phyloP scores from a whole-genome alignment of 2,329 filamentous ascomycete genomes.

The Sphaerulina vaccinii region DNA sequence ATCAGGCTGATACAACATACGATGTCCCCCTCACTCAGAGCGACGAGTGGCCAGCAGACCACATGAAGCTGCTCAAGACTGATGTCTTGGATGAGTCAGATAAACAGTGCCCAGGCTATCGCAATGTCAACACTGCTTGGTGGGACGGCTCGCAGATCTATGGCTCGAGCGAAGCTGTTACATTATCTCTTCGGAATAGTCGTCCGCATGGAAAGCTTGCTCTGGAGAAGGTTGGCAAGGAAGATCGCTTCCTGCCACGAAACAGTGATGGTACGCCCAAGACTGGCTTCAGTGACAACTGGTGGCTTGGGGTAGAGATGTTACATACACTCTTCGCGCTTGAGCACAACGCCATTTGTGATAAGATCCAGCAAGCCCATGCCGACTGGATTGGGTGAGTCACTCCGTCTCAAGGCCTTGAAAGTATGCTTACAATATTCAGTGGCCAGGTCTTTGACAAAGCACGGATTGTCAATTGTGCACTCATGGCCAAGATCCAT shows the following conservation, averaged over 20 bases:
- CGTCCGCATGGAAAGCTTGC: slow-evolving; percentile 42
- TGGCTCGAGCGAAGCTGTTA: slow-evolving; percentile 43
- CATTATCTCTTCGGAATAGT: slow-evolving; percentile 38
- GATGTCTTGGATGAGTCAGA: slow-evolving; percentile 41
- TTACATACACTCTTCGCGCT: slow-evolving; percentile 49
- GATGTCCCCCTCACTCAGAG: slow-evolving; percentile 15
- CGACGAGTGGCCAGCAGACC: slow-evolving; percentile 27
- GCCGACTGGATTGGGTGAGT: slow-evolving; percentile 37
- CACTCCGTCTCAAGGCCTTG: background rate
- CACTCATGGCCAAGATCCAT: slow-evolving; percentile 53
- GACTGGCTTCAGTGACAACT: slow-evolving; percentile 48
- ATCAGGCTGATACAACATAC: background rate
- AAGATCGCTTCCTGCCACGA: slow-evolving; percentile 42
- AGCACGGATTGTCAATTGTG: slow-evolving; percentile 47
- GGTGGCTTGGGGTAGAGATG: slow-evolving; percentile 51
- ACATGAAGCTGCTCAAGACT: slow-evolving; percentile 43
- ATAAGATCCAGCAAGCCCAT: slow-evolving; percentile 38
- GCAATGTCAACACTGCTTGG: slow-evolving; percentile 47
- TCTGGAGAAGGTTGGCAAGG: slow-evolving; percentile 38
- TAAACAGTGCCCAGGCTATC: slow-evolving; percentile 42
- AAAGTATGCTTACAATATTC: background rate
- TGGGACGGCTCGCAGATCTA: slow-evolving; percentile 52
- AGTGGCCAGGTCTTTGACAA: slow-evolving; percentile 47
- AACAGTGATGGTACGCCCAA: slow-evolving; percentile 40
- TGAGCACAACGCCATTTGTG: slow-evolving; percentile 50